Percentiles rank a stretch among this genome's conserved stretches.
Evolutionary conservation across 2,329 filamentous ascomycete genomes (phyloP).

Genomic region (Fusarium tricinctum): DNA sequence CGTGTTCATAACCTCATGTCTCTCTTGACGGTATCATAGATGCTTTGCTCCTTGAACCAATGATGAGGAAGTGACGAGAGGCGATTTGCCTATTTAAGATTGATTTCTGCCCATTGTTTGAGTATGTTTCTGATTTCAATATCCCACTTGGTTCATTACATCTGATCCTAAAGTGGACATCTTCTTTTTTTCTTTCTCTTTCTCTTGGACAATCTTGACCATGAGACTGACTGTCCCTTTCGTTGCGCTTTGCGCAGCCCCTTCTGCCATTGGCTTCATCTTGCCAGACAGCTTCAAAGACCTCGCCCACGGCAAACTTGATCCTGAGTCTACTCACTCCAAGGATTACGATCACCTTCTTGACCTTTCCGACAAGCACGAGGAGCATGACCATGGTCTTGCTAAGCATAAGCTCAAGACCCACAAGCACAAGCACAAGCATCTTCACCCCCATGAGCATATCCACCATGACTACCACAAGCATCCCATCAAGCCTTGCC

Average conservation of each 20-base stretch:
- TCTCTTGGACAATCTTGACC: neutral
- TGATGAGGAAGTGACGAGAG: neutral
- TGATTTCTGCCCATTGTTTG: neutral
- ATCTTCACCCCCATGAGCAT: constrained; percentile 35
- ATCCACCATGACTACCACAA: constrained; percentile 32
- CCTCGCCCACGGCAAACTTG: neutral
- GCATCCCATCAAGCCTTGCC: constrained; percentile 36
- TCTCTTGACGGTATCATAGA: neutral
- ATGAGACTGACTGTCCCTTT: constrained; percentile 47
- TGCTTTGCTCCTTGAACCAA: neutral
- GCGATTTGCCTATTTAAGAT: constrained; percentile 23
- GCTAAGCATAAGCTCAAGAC: constrained; percentile 27
- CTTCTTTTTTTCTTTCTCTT: neutral
- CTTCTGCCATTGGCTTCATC: constrained; percentile 25
- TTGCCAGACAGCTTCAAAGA: constrained; percentile 4
- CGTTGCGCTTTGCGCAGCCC: constrained; percentile 41
- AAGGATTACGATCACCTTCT: neutral
- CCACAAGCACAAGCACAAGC: constrained; percentile 29
- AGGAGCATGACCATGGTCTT: constrained; percentile 26
- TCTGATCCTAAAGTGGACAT: neutral
- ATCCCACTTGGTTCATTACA: constrained; percentile 2
- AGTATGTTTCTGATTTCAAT: neutral
- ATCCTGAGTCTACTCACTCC: too few species aligned
- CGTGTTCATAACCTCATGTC: neutral
- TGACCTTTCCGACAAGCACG: neutral